These are phyloP conservation scores for Elsinoe australis DNA, from an alignment of 2,329 filamentous ascomycete species.

Conservation along the genomic window DNA sequence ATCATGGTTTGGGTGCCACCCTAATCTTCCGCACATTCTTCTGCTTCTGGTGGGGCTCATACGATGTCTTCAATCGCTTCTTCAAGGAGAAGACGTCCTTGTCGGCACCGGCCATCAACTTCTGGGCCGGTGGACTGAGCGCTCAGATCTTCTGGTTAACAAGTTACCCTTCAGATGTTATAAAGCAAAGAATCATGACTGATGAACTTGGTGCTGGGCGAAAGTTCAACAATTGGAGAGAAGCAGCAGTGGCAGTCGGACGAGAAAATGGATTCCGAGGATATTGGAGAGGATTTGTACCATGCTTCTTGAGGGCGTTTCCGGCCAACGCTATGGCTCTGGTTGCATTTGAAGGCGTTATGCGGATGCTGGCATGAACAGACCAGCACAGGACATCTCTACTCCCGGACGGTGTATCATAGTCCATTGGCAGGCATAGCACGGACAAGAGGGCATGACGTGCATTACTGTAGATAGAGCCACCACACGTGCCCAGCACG, in stretches of 20 bases:
- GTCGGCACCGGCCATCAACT: slow-evolving; percentile 76
- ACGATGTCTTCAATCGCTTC: slow-evolving; percentile 70
- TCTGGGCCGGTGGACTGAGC: slow-evolving; percentile 90
- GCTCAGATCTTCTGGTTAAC: slow-evolving; percentile 94
- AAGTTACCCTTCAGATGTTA: slow-evolving; percentile 83
- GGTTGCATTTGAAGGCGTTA: slow-evolving; percentile 82
- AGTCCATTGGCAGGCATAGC: background rate
- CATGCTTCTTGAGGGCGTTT: slow-evolving; percentile 88
- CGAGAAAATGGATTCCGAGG: slow-evolving; percentile 67
- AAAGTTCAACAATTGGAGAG: slow-evolving; percentile 66
- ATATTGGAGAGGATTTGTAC: slow-evolving; percentile 87
- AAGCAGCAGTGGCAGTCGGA: slow-evolving; percentile 71
- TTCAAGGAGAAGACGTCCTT: slow-evolving; percentile 61
- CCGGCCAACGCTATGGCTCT: slow-evolving; percentile 92
- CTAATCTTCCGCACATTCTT: slow-evolving; percentile 87
- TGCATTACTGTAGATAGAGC: background rate
- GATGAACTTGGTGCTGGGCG: slow-evolving; percentile 75
- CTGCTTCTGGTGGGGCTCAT: slow-evolving; percentile 97
- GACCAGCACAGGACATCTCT: background rate
- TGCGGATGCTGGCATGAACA: slow-evolving; percentile 26
- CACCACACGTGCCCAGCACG: slow-evolving; percentile 3
- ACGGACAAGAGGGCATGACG: slow-evolving; percentile 14
- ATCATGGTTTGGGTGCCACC: slow-evolving; percentile 77
- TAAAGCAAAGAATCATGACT: slow-evolving; percentile 97
- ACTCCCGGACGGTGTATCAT: slow-evolving; percentile 5